Conservation (phyloP, 108 stramenopile species). For the Mediolabrus comicus region DNA sequence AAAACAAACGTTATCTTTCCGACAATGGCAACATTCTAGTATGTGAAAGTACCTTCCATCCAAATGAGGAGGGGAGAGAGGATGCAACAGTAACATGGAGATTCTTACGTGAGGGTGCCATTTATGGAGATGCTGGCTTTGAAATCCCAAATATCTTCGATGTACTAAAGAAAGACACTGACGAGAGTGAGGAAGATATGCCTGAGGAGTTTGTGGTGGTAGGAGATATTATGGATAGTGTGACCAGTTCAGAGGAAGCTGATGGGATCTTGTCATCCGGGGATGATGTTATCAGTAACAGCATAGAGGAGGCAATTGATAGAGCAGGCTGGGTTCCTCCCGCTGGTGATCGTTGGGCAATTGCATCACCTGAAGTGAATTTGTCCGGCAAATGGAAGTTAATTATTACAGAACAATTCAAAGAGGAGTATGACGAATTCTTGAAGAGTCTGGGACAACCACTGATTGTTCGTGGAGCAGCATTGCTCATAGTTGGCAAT, state of each 20-base stretch:
- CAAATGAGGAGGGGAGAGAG: constrained; percentile 41
- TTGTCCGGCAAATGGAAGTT: constrained; percentile 76
- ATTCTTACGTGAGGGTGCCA: constrained; percentile 43
- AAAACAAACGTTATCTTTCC: constrained; percentile 64
- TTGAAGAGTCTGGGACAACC: constrained; percentile 71
- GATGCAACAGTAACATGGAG: constrained; percentile 45
- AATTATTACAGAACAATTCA: constrained; percentile 67
- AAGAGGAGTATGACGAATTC: constrained; percentile 71
- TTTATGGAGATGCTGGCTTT: constrained; percentile 38
- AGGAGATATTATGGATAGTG: constrained; percentile 20
- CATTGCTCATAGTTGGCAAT: constrained; percentile 56
- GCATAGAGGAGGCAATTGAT: constrained; percentile 16
- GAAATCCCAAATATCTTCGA: constrained; percentile 43
- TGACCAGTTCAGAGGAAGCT: constrained; percentile 14
- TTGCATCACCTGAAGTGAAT: constrained; percentile 55
- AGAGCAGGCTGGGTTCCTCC: constrained; percentile 44
- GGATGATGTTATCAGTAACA: not conserved
- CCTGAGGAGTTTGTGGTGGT: constrained; percentile 3
- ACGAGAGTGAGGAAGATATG: not conserved
- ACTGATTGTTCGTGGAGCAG: constrained; percentile 62
- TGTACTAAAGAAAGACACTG: constrained; percentile 17
- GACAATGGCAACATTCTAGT: constrained; percentile 55
- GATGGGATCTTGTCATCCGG: not conserved
- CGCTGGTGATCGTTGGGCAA: constrained; percentile 64
- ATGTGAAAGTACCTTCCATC: constrained; percentile 76